Base-by-base conservation (phyloP, 805 yeast genomes). In the Yamadazyma akitaensis region DNA sequence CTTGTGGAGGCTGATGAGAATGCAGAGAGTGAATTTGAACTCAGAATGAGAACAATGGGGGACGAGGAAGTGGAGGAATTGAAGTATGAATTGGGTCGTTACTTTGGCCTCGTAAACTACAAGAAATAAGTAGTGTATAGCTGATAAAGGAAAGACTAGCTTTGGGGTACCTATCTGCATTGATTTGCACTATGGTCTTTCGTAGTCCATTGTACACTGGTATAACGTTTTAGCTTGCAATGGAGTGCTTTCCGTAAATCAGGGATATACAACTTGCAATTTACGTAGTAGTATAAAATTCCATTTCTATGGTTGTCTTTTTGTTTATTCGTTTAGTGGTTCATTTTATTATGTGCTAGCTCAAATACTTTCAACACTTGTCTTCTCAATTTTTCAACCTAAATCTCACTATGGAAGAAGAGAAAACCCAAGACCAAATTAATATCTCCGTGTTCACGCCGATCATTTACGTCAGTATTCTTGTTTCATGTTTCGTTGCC, bases 401-500 rank as follows among this genome's bases (percentile, higher is more conserved):
- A 5, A 28, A 28, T 28, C 32, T 28, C 32, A 28, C 32, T 11
- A 51, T 51, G 54, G 54, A 51, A 40, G 55, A 51, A 34, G 50
- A 49, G 59, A 61, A 51, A 61, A 59, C 47, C 17, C 50, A 43
- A 43, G 46, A 47, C 21, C 53, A 51, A 28, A 58, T 70, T 45
- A 59, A 59, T 54, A 63, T 72, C 46, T 72, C 76, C 31, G 65
- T 72, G 17, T 63, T 59, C 48, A 86, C 94, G 6, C 96, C 97
- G 17, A 60, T 91, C 43, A 66, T 86, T 34, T 91, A 91, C 62
- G 82, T 88, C 46, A 82, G 77, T 3, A 77, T 89, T 26, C 64
- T 91, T 51, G 61, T 88, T 37, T 60, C 85, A 2, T 80, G 91
- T 2, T 73, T 91, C 49, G 68, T 82, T 28, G 67, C 82, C 6